Evolutionary conservation across 805 yeast species (phyloP), one percentile per base, ranked within the genome.

Genomic region (Diddensiella transvaalensis): DNA sequence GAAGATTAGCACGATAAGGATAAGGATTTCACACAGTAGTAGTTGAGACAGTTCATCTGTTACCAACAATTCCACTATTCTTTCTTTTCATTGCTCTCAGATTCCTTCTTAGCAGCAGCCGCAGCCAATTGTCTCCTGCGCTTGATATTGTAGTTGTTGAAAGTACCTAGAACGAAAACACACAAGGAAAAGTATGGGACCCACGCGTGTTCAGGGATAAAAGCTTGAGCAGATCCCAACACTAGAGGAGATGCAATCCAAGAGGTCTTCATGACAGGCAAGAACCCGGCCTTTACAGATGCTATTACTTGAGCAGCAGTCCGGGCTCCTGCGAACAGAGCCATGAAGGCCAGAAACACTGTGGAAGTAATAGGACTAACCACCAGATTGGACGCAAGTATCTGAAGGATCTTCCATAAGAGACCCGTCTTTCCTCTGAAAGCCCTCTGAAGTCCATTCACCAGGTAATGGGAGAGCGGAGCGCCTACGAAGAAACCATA

Each of bases 131-230:
- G 55, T 39, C 50, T 39, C 52, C 47, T 53, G 47, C 42, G 46
- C 61, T 70, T 69, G 51, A 68, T 66, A 19, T 56, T 49, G 29
- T 60, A 55, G 52, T 69, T 69, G 60, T 69, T 69, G 55, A 66
- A 69, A 29, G 70, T 67, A 44, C 66, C 61, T 24, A 69, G 55
- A 38, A 69, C 40, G 57, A 69, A 69, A 24, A 68, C 65, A 40
- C 68, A 59, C 47, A 69, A 50, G 26, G 67, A 58, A 57, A 69
- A 69, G 58, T 64, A 61, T 4, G 73, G 73, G 22, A 68, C 69
- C 73, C 73, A 69, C 17, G 69, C 65, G 19, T 58, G 51, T 52
- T 64, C 64, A 26, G 72, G 72, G 32, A 69, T 53, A 46, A 63
- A 64, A 26, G 58, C 59, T 56, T 69, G 73, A 18, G 72, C 71